Percentiles rank a stretch among this genome's conserved stretches.
Evolutionary conservation across 129 eudicot genomes (phyloP).

Genomic region (Mikania micrantha): DNA sequence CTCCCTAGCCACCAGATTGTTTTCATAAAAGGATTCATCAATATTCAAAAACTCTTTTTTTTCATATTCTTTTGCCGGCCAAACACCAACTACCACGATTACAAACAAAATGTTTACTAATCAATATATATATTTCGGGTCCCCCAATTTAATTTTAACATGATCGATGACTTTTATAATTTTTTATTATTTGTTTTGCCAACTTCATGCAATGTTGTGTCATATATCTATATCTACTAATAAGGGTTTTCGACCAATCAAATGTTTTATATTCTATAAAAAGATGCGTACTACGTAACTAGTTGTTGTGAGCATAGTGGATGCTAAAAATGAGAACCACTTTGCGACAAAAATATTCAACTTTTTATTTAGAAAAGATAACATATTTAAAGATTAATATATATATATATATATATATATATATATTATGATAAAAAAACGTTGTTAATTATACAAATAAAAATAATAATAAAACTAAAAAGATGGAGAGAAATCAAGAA

Average conservation of each 20-base stretch:
- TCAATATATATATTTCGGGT: background rate
- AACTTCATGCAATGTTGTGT: background rate
- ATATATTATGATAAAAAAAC: no score
- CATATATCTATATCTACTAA: background rate
- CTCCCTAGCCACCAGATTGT: no score
- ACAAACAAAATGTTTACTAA: background rate
- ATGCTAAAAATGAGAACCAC: background rate
- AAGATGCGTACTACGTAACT: background rate
- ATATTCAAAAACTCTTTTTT: no score
- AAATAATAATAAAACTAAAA: no score
- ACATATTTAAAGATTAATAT: background rate
- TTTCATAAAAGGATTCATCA: no score
- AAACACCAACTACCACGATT: background rate
- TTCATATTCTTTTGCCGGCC: background rate
- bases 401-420: no score
- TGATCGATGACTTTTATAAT: no score
- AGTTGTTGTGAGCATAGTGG: background rate
- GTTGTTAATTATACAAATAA: no score
- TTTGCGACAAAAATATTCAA: background rate
- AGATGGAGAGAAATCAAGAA: no score
- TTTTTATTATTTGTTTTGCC: background rate
- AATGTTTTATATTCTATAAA: background rate
- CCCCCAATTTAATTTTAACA: no score
- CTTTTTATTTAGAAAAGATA: background rate
- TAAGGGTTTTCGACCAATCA: background rate